phyloP scores from a whole-genome alignment of 768 basidiomycete genomes.

The Tephrocybe sp. region DNA sequence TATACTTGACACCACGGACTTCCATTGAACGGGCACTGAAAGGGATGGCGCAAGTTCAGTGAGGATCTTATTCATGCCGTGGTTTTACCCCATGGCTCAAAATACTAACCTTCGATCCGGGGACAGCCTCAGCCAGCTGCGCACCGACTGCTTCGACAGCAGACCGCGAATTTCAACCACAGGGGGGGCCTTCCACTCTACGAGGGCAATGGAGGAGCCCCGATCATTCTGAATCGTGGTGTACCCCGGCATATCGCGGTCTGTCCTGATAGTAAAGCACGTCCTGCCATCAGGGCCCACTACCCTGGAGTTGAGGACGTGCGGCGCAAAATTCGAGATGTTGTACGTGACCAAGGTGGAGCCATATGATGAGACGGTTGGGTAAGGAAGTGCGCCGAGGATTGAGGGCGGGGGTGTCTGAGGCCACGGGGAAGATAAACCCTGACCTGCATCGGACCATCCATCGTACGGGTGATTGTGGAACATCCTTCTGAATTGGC shows the following conservation, averaged over 20 bases:
- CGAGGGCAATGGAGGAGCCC: slow-evolving; percentile 47
- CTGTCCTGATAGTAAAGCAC: slow-evolving; percentile 51
- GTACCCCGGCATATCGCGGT: slow-evolving; percentile 47
- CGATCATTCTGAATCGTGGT: slow-evolving; percentile 53
- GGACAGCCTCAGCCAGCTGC: slow-evolving; percentile 56
- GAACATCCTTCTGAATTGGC: slow-evolving; percentile 18
- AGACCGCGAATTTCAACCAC: slow-evolving; percentile 54
- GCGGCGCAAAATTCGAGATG: slow-evolving; percentile 51
- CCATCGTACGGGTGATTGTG: slow-evolving; percentile 40
- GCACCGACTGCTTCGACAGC: slow-evolving; percentile 46
- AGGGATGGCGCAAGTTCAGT: slow-evolving; percentile 3
- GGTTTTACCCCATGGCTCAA: no score
- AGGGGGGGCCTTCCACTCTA: slow-evolving; percentile 56
- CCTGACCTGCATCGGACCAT: slow-evolving; percentile 32
- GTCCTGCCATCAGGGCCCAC: slow-evolving; percentile 49
- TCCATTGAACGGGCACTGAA: slow-evolving; percentile 51
- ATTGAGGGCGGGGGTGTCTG: slow-evolving; percentile 45
- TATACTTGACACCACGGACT: slow-evolving; percentile 47
- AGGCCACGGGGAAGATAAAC: slow-evolving; percentile 23
- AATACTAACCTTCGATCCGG: slow-evolving; percentile 40
- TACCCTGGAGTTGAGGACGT: slow-evolving; percentile 55
- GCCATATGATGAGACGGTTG: slow-evolving; percentile 30
- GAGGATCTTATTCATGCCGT: no score
- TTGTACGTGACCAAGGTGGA: slow-evolving; percentile 39
- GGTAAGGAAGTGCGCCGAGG: slow-evolving; percentile 65